A percentile compares a stretch with the other conserved stretches of the same genome.
phyloP scores from a whole-genome alignment of 2,329 filamentous ascomycete genomes.

The Neoarthrinium moseri region DNA sequence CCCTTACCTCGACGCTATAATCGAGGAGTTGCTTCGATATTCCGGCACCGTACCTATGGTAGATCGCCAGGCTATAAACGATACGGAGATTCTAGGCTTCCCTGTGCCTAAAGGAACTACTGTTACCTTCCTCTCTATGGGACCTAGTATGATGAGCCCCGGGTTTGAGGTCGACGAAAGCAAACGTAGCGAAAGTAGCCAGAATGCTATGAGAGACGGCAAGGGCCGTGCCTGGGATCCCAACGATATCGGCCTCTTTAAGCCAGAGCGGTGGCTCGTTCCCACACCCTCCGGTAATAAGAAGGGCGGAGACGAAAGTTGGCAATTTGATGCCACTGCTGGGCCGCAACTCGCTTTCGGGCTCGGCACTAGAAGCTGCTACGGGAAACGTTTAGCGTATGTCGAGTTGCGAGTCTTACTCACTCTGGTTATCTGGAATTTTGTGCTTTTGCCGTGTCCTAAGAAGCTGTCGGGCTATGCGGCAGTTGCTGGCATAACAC shows the following conservation, averaged over 20 bases:
- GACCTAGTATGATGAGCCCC: conserved; percentile 14
- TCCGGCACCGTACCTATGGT: conserved; percentile 19
- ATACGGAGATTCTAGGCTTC: conserved; percentile 22
- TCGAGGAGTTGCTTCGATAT: conserved; percentile 30
- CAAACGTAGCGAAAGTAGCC: conserved; percentile 11
- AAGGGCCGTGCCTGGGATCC: conserved; percentile 4
- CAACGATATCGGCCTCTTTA: conserved; percentile 13
- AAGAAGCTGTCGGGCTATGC: conserved; percentile 9
- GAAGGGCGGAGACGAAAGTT: background rate
- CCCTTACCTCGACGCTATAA: conserved; percentile 29
- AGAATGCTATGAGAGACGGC: conserved; percentile 1
- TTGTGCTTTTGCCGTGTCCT: conserved; percentile 15
- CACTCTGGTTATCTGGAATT: conserved; percentile 20
- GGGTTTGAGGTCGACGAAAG: conserved; percentile 10
- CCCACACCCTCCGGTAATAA: background rate
- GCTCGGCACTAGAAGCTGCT: conserved; percentile 23
- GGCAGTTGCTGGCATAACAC: background rate
- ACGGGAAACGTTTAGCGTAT: conserved; percentile 23
- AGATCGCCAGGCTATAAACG: conserved; percentile 20
- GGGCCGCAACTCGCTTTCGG: conserved; percentile 26
- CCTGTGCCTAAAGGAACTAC: conserved; percentile 18
- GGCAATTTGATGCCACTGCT: conserved; percentile 14
- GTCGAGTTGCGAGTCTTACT: conserved; percentile 17
- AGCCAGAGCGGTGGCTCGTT: conserved; percentile 19
- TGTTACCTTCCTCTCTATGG: conserved; percentile 11